phyloP scores from a whole-genome alignment of 495 filamentous ascomycete species.

The Sabuloglossum arenarium region DNA sequence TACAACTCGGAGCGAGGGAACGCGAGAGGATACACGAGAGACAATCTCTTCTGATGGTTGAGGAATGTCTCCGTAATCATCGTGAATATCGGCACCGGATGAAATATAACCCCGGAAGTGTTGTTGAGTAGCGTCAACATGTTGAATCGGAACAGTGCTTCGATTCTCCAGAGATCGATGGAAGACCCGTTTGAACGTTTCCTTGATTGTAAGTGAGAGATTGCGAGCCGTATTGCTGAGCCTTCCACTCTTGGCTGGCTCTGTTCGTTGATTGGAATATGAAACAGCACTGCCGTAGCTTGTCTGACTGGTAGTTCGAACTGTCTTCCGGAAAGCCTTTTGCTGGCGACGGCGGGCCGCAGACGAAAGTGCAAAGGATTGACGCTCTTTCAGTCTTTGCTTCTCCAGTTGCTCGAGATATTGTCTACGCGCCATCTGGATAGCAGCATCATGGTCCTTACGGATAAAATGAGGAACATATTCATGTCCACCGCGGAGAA shows the following conservation, averaged over 20 bases:
- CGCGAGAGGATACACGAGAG: conserved; percentile 20
- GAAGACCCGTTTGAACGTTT: conserved; percentile 38
- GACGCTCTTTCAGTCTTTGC: conserved; percentile 18
- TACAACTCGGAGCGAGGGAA: conserved; percentile 20
- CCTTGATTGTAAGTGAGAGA: conserved; percentile 38
- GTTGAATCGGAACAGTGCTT: conserved; percentile 24
- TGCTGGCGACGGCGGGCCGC: conserved; percentile 25
- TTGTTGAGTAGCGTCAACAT: conserved; percentile 26
- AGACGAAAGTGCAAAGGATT: conserved; percentile 26
- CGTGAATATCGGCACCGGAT: conserved; percentile 7
- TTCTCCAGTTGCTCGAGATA: conserved; percentile 21
- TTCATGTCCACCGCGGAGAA: conserved; percentile 4
- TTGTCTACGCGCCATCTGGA: conserved; percentile 26
- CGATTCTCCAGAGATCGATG: conserved; percentile 23
- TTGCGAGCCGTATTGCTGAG: conserved; percentile 33
- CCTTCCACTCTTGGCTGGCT: conserved; percentile 14
- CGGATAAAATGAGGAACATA: conserved; percentile 9
- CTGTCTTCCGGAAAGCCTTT: conserved; percentile 36
- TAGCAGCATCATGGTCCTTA: conserved; percentile 22
- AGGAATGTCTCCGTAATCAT: conserved; percentile 11
- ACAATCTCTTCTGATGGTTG: conserved; percentile 17
- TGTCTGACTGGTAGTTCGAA: conserved; percentile 27
- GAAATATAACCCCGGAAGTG: conserved; percentile 20
- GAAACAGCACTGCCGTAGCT: conserved; percentile 14
- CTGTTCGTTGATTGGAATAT: conserved; percentile 8